A percentile compares a stretch with the other conserved stretches of the same genome.
Conservation (phyloP, 2,329 filamentous ascomycete species). For the Lachnellula occidentalis region DNA sequence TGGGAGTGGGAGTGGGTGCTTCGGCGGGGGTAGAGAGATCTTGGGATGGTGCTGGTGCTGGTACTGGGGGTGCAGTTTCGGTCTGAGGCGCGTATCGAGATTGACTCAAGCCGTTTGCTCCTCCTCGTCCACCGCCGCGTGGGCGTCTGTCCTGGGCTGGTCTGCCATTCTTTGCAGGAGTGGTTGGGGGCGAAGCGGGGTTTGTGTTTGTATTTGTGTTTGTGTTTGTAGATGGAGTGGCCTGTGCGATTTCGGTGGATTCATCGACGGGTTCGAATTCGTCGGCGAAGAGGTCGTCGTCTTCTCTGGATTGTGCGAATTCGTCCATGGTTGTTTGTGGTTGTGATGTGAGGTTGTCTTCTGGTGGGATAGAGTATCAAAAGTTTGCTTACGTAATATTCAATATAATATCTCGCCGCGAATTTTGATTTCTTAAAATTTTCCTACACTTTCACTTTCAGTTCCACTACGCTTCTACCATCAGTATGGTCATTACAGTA, state of each 20-base stretch:
- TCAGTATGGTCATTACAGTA: too few species aligned
- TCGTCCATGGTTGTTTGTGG: conserved; percentile 24
- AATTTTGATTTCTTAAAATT: too few species aligned
- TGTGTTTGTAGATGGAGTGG: neutral
- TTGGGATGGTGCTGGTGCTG: neutral
- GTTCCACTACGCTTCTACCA: too few species aligned
- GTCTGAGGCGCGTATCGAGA: conserved; percentile 21
- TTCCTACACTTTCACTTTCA: too few species aligned
- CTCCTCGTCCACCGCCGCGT: conserved; percentile 12
- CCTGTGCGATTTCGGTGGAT: conserved; percentile 16
- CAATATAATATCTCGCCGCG: too few species aligned
- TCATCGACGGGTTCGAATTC: conserved; percentile 29
- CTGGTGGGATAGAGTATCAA: too few species aligned
- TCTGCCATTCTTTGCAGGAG: conserved; percentile 5
- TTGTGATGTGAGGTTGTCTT: too few species aligned
- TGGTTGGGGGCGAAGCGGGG: neutral
- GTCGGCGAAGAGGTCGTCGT: conserved; percentile 32
- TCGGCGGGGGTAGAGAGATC: conserved; percentile 1
- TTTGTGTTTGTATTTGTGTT: neutral
- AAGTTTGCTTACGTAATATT: too few species aligned
- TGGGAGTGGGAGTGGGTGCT: neutral
- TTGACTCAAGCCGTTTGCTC: conserved; percentile 15
- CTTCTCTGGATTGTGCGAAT: conserved; percentile 31
- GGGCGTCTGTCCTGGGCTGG: conserved; percentile 8
- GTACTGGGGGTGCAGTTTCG: conserved; percentile 1